Percentiles rank a stretch among this genome's conserved stretches.
Evolutionary conservation across 331 rosid genomes (phyloP).

Genomic region (Malus hybrid): DNA sequence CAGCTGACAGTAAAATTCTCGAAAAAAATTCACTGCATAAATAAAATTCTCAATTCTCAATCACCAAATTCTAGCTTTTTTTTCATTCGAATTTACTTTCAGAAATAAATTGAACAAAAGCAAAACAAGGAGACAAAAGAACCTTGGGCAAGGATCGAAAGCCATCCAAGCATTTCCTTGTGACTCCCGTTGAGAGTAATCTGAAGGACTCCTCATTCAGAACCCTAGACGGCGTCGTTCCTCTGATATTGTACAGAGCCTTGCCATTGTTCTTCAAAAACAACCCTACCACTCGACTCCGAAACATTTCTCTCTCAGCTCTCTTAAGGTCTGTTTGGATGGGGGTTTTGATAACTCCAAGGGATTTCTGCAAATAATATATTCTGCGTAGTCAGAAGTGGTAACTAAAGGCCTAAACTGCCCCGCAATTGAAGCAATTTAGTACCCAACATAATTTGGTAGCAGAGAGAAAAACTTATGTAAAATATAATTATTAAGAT

Average conservation of each 20-base stretch:
- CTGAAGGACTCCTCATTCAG: not conserved
- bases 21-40: not conserved
- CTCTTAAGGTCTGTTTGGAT: not conserved
- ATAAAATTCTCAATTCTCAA: not conserved
- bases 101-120: no score
- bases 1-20: no score
- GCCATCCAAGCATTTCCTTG: slow-evolving; percentile 6
- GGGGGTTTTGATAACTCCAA: no score
- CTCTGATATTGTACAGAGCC: slow-evolving; percentile 12
- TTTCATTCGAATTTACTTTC: not conserved
- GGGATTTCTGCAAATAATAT: no score
- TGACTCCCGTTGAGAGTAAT: slow-evolving; percentile 5
- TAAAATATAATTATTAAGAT: no score
- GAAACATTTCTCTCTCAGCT: slow-evolving; percentile 6
- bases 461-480: no score
- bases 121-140: not conserved
- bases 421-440: no score
- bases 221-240: not conserved
- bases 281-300: slow-evolving; percentile 15
- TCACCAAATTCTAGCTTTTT: not conserved
- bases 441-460: no score
- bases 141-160: slow-evolving; percentile 14
- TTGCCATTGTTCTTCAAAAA: slow-evolving; percentile 15
- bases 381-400: no score
- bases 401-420: no score